phyloP scores from a whole-genome alignment of 108 stramenopile genomes.

The Stephanodiscus triporus region DNA sequence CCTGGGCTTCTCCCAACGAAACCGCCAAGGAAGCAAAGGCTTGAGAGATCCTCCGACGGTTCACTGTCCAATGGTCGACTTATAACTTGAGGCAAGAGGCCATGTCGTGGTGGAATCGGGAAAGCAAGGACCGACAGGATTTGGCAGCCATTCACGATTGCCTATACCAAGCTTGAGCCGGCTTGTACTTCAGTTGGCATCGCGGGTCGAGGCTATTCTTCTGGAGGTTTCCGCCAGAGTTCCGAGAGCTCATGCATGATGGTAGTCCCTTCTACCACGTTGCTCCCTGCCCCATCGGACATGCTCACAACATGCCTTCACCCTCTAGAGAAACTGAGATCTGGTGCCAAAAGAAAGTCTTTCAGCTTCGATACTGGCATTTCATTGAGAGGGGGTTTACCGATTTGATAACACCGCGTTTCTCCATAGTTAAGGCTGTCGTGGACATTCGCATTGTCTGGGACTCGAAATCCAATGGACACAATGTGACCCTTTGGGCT shows the following conservation, averaged over 20 bases:
- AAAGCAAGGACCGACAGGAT: too few relatives aligned
- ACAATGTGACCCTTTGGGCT: slow-evolving; percentile 40
- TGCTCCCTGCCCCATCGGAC: background rate
- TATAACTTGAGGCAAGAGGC: too few relatives aligned
- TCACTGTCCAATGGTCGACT: too few relatives aligned
- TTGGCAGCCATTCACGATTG: slow-evolving; percentile 18
- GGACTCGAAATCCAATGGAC: slow-evolving; percentile 39
- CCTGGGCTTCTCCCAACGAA: too few relatives aligned
- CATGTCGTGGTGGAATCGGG: too few relatives aligned
- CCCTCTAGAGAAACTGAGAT: background rate
- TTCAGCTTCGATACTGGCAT: slow-evolving; percentile 3
- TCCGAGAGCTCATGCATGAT: slow-evolving; percentile 6
- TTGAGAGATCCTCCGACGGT: too few relatives aligned
- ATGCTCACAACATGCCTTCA: slow-evolving; percentile 1
- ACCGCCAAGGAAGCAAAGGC: too few relatives aligned
- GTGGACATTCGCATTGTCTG: slow-evolving; percentile 53
- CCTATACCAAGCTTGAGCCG: too few relatives aligned
- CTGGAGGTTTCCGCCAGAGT: slow-evolving; percentile 38
- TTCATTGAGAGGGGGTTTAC: slow-evolving; percentile 8
- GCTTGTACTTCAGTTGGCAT: slow-evolving; percentile 13
- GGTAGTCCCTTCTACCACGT: slow-evolving; percentile 13
- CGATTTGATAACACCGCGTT: slow-evolving; percentile 7
- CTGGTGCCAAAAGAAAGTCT: background rate
- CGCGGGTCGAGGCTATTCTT: slow-evolving; percentile 30
- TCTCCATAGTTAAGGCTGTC: slow-evolving; percentile 38